Percentiles rank a stretch among this genome's conserved stretches.
Conservation (phyloP, 75 land plant genomes). For the Isoetes taiwanensis region DNA sequence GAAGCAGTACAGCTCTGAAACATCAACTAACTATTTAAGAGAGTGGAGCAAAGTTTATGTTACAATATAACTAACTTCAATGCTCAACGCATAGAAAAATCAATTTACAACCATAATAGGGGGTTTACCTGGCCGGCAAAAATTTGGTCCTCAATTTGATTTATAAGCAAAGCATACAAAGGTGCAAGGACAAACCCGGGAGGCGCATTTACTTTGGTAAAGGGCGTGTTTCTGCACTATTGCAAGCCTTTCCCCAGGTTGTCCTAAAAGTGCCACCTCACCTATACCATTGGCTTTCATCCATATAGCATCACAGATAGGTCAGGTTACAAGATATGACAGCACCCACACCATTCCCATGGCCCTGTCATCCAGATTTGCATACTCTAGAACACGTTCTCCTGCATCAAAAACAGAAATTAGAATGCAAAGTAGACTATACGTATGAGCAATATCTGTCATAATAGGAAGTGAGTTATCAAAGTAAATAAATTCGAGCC, state of each 20-base stretch:
- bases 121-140: constrained; percentile 9
- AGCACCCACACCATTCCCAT: constrained; percentile 8
- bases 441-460: too few species aligned
- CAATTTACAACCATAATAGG: too few species aligned
- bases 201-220: not conserved
- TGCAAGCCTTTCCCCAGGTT: not conserved
- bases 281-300: constrained; percentile 4
- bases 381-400: not conserved
- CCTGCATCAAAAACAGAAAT: too few species aligned
- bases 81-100: too few species aligned
- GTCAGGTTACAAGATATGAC: not conserved
- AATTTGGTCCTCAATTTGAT: constrained; percentile 1
- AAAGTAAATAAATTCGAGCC: too few species aligned
- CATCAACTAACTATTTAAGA: too few species aligned
- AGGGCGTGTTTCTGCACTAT: not conserved
- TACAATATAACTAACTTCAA: too few species aligned
- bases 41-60: too few species aligned
- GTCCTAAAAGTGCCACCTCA: not conserved
- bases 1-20: too few species aligned
- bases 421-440: too few species aligned
- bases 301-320: not conserved
- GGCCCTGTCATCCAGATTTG: constrained; percentile 1
- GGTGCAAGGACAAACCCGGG: not conserved
- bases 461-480: too few species aligned
- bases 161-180: constrained; percentile 4